Evolutionary conservation across 768 basidiomycete species (phyloP).

Genomic region (Punctularia strigosozonata): DNA sequence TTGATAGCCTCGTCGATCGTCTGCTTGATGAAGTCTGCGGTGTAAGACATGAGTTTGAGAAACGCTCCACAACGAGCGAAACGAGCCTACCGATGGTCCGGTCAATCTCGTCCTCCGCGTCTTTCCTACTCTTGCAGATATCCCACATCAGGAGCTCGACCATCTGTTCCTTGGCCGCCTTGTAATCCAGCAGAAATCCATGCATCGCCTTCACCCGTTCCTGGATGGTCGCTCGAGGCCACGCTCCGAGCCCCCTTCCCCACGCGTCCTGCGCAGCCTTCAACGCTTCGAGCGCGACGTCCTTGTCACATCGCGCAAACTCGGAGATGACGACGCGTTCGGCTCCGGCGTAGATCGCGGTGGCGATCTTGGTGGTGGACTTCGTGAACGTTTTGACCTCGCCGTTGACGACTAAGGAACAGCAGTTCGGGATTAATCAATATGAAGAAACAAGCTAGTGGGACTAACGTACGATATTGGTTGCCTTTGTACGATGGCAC

Average conservation of each 20-base stretch:
- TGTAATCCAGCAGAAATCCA: conserved; percentile 3
- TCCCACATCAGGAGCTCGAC: conserved; percentile 4
- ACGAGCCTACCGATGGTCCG: conserved; percentile 3
- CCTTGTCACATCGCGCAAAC: conserved; percentile 2
- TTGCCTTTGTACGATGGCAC: conserved; percentile 1
- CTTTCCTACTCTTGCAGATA: conserved; percentile 4
- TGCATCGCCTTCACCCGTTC: conserved; percentile 1
- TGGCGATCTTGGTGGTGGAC: conserved; percentile 1
- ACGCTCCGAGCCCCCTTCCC: conserved; percentile 1
- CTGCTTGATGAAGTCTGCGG: conserved; percentile 3
- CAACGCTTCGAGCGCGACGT: conserved; percentile 2
- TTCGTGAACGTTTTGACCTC: conserved; percentile 3
- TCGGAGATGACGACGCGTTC: conserved; percentile 1
- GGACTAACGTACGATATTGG: too few relatives aligned
- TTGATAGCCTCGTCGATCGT: conserved; percentile 1
- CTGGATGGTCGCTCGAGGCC: conserved; percentile 3
- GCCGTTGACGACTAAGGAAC: conserved; percentile 1
- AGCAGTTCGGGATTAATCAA: too few relatives aligned
- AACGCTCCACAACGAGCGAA: neutral
- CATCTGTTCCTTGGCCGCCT: conserved; percentile 2
- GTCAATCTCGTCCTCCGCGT: conserved; percentile 3
- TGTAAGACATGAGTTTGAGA: neutral
- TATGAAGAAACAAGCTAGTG: too few relatives aligned
- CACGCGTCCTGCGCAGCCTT: conserved; percentile 1
- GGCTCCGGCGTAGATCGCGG: conserved; percentile 1